Base-by-base conservation (phyloP, 345 rosid genomes). In the Arabidopsis arenosa region DNA sequence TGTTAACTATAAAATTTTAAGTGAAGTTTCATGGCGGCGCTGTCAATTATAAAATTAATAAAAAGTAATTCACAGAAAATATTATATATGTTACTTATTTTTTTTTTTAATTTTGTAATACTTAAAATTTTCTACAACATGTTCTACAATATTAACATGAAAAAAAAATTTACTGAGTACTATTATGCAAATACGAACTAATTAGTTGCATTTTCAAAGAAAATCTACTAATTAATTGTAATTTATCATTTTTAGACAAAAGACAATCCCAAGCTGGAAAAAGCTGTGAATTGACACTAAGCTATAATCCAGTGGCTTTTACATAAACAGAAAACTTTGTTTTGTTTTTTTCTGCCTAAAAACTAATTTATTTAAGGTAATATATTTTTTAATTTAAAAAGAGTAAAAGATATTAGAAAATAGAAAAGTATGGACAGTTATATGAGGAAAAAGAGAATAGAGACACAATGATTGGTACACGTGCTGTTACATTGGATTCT, bases 401-500 rank as follows among this genome's bases (percentile, higher is more conserved):
- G 6, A 55, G 26, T n/a, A 30, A 69, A 53, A 12, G 10, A 57
- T 37, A 44, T 44, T 3, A 10, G 45, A 9, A 70, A 33, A 21
- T 23, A 2, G 2, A 7, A 18, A 70, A 58, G 11, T n/a, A 7
- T 40, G 36, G 41, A 26, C n/a, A 15, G 23, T 36, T 35, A 30
- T 47, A 10, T 3, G 6, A 11, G 6, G 17, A 23, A 60, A 10
- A 36, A 36, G 11, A 9, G 7, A 12, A 48, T 1, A 10, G 28
- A 6, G 26, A n/a, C 10, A 49, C 2, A 8, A 5, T 9, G 40
- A 26, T 39, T 7, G 61, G 61, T 51, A 49, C 68, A 71, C 14
- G 36, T 70, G 66, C 30, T 15, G 28, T 2, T 5, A 37, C 51
- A 10, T 0, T 49, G 41, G 61, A 72, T 61, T 61, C 68, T 53